Evolutionary conservation across 2,329 filamentous ascomycete species (phyloP), one percentile per base, ranked within the genome.

Genomic region (Immersiporthe knoxdaviesiana): DNA sequence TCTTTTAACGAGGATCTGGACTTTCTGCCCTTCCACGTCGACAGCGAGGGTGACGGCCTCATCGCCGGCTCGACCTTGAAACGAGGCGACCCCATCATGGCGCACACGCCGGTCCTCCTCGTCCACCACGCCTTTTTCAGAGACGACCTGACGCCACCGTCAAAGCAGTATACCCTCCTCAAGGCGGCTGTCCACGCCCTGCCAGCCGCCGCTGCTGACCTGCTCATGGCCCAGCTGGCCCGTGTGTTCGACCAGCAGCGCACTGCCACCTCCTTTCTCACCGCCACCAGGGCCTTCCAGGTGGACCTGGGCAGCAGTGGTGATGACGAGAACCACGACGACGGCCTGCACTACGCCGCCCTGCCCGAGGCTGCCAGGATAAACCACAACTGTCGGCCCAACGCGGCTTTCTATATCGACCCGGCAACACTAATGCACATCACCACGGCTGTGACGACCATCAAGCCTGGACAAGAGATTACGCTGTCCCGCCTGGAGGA

Each of bases 351-450:
- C 62, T 68, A 80, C 3, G 78, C 74, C 4, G 73, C 73, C 12
- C 82, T 77, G 62, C 78, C 79, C 5, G 77, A 80, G 24, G 74
- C 79, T 2, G 76, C 77, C 35, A 73, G 73, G 52, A 72, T 81
- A 10, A 82, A 82, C 65, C 80, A 82, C 63, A 79, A 81, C 70
- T 82, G 80, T 62, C 74, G 80, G 54, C 80, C 80, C 37, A 82
- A 81, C 18, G 32, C 66, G 78, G 79, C 68, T 41, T 79, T 32
- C 76, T 78, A 68, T 79, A 79, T 73, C 77, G 78, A 69, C 61
- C 73, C 80, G 47, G 66, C 70, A 12, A 77, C 79, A 69, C 73
- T 78, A 30, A 79, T 78, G n/a, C 79, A 81, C 66, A 78, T 74
- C 41, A 77, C 77, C 11, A 72, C 79, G 27, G 80, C 81, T 4